A percentile compares a stretch with the other conserved stretches of the same genome.
phyloP scores from a whole-genome alignment of 257 asterid species.

The Cruciata laevipes region DNA sequence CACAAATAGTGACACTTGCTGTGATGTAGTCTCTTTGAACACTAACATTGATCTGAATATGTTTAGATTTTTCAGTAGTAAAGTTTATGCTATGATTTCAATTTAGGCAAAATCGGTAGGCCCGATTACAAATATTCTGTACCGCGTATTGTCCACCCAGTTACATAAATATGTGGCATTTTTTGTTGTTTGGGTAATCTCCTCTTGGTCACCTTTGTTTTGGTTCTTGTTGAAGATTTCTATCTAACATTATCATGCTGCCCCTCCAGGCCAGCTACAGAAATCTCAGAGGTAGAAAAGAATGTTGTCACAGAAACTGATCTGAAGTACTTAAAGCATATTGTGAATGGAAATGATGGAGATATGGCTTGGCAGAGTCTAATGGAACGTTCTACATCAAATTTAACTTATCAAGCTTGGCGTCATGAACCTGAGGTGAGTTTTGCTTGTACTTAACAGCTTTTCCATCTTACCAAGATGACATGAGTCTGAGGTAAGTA shows the following conservation, averaged over 20 bases:
- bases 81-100: neutral
- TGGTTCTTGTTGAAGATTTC: neutral
- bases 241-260: constrained; percentile 9
- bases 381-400: constrained; percentile 87
- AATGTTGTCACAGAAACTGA: constrained; percentile 53
- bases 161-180: neutral
- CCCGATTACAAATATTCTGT: neutral
- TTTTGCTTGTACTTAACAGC: constrained; percentile 1
- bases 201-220: neutral
- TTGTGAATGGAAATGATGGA: constrained; percentile 61
- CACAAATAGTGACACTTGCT: too few species aligned
- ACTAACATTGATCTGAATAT: neutral
- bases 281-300: constrained; percentile 37
- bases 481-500: constrained; percentile 72
- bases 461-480: constrained; percentile 10
- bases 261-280: constrained; percentile 38
- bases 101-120: constrained; percentile 1
- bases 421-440: constrained; percentile 85
- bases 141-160: neutral
- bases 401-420: constrained; percentile 93
- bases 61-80: neutral
- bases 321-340: constrained; percentile 57
- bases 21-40: neutral
- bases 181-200: neutral
- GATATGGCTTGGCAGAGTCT: constrained; percentile 84